Evolutionary conservation across 2,329 filamentous ascomycete genomes (phyloP).

Genomic region (Botryosphaeria agaves): DNA sequence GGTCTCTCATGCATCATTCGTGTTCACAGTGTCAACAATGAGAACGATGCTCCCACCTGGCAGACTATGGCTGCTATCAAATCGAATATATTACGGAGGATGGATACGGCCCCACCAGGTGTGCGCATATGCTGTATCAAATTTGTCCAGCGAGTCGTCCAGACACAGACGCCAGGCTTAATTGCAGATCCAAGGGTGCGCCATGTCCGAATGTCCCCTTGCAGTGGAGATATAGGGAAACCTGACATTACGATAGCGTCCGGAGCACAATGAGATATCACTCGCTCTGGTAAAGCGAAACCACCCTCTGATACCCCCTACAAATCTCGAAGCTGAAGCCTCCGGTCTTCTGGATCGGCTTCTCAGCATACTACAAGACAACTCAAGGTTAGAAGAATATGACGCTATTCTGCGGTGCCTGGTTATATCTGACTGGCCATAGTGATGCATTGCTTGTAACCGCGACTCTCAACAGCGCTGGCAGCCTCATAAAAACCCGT

Average conservation of each 20-base stretch:
- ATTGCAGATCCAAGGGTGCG: slow-evolving; percentile 69
- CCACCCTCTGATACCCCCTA: slow-evolving; percentile 62
- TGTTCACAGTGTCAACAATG: slow-evolving; percentile 59
- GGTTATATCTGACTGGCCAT: slow-evolving; percentile 6
- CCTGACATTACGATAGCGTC: slow-evolving; percentile 33
- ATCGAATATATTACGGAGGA: slow-evolving; percentile 68
- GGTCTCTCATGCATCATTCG: slow-evolving; percentile 13
- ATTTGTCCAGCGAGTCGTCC: slow-evolving; percentile 83
- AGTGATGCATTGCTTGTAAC: slow-evolving; percentile 82
- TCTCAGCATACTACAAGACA: slow-evolving; percentile 69
- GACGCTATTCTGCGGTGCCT: slow-evolving; percentile 3
- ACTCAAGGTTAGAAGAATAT: slow-evolving; percentile 46
- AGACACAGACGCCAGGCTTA: slow-evolving; percentile 75
- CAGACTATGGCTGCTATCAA: slow-evolving; percentile 81
- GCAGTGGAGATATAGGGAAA: background rate
- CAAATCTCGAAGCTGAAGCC: slow-evolving; percentile 80
- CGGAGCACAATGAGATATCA: slow-evolving; percentile 68
- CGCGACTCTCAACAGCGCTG: slow-evolving; percentile 77
- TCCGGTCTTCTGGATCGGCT: slow-evolving; percentile 81
- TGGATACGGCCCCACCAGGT: slow-evolving; percentile 62
- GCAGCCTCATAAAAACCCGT: slow-evolving; percentile 65
- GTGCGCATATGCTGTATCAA: slow-evolving; percentile 93
- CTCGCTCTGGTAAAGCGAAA: slow-evolving; percentile 69
- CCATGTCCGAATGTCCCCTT: slow-evolving; percentile 3
- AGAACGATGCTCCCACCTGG: slow-evolving; percentile 69